Conservation (phyloP, 148 eudicot species). For the Drosera capensis region DNA sequence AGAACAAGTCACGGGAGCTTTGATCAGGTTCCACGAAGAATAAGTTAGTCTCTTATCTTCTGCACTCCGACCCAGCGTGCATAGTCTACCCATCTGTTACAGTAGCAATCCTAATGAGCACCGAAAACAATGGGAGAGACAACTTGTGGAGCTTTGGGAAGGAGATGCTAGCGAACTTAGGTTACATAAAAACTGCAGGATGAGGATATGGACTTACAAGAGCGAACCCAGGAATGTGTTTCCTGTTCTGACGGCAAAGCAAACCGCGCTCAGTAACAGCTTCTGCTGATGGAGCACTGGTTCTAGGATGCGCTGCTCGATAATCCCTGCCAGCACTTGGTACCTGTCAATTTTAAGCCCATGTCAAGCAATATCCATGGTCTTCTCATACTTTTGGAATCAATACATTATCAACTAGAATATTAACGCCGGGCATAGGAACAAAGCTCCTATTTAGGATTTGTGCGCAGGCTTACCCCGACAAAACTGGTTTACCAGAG, state of each 20-base stretch:
- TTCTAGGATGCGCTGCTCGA: slow-evolving; percentile 70
- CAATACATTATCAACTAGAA: too few species aligned
- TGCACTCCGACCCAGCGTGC: slow-evolving; percentile 84
- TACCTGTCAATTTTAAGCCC: slow-evolving; percentile 26
- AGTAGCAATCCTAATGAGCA: not conserved
- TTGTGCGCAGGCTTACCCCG: too few species aligned
- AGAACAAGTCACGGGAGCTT: not conserved
- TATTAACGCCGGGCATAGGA: too few species aligned
- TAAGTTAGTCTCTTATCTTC: slow-evolving; percentile 28
- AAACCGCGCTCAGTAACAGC: slow-evolving; percentile 49
- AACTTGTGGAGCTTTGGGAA: not conserved
- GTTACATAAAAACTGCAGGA: too few species aligned
- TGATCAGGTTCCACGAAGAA: not conserved
- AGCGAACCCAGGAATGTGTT: slow-evolving; percentile 83
- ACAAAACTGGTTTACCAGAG: too few species aligned
- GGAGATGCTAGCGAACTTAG: not conserved
- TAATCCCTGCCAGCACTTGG: slow-evolving; percentile 73
- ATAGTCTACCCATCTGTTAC: slow-evolving; percentile 83
- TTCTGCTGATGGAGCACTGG: slow-evolving; percentile 72
- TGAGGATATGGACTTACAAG: slow-evolving; percentile 30
- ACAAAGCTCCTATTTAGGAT: too few species aligned
- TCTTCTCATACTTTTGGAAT: too few species aligned
- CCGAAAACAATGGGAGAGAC: not conserved
- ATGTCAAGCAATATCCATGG: not conserved
- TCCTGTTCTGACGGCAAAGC: slow-evolving; percentile 83